Evolutionary conservation across 225 moss, liverwort and hornwort species (phyloP), one percentile per base, ranked within the genome.

Genomic region (Takakia lepidozioides): DNA sequence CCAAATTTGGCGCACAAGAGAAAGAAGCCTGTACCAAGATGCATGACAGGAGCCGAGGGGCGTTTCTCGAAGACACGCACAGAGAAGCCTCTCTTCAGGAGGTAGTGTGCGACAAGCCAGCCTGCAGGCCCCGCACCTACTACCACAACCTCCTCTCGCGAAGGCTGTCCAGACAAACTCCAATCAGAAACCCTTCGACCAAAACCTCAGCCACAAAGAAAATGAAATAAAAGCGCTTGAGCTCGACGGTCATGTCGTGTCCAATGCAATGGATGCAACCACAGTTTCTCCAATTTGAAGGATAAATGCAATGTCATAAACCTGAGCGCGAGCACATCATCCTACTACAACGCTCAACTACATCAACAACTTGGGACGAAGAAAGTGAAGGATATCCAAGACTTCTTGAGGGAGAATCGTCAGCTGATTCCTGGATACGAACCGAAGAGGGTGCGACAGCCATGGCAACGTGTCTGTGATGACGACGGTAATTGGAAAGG

Each of bases 101-200:
- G 69, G 51, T 75, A 71, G 20, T 71, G 75, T 36, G 80, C 38
- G 43, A 75, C 25, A 49, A 80, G 64, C 54, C 80, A 75, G 25
- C 80, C 75, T 52, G 75, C 71, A 27, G 80, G 70, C 37, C 80
- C 80, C 39, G 74, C 80, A 63, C 80, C 71, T 56, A 70, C 75
- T 63, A 80, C 62, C 57, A 67, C 70, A 56, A 75, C 80, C 52
- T 71, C 67, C 24, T 60, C 75, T 3, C 43, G 55, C 40, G 54
- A 51, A 59, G 42, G 58, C 44, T 43, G n/a, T n/a, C n/a, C n/a
- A n/a, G n/a, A n/a, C n/a, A n/a, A n/a, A n/a, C n/a, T n/a, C n/a
- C n/a, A n/a, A n/a, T n/a, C n/a, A n/a, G n/a, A n/a, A n/a, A n/a
- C n/a, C n/a, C n/a, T n/a, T n/a, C n/a, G n/a, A n/a, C n/a, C n/a